Evolutionary conservation across 2,329 filamentous ascomycete species (phyloP).

Genomic region (Aspergillus awamori): DNA sequence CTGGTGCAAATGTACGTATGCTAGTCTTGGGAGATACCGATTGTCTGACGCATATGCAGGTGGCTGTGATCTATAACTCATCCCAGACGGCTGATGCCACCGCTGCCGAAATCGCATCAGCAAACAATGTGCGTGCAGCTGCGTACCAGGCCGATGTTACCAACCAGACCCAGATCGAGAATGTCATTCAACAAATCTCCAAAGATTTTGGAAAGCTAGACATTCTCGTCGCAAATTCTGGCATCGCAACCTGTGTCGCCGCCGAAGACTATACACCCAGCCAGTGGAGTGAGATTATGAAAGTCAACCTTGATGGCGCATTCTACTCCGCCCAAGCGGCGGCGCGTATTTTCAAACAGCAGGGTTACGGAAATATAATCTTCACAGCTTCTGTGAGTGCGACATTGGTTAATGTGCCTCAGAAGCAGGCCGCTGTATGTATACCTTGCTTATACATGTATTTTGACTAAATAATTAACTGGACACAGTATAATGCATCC

Average conservation of each 20-base stretch:
- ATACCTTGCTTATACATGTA: not conserved
- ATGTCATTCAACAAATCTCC: too few species aligned
- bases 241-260: conserved; percentile 32
- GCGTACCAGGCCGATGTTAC: too few species aligned
- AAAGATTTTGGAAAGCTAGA: conserved; percentile 49
- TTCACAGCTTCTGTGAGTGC: conserved; percentile 45
- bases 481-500: conserved; percentile 38
- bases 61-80: too few species aligned
- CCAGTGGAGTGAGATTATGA: conserved; percentile 45
- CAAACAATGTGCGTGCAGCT: too few species aligned
- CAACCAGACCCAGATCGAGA: too few species aligned
- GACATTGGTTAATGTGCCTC: conserved; percentile 43
- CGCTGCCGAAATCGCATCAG: too few species aligned
- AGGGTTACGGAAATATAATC: conserved; percentile 41
- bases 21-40: too few species aligned
- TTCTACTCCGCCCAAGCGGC: conserved; percentile 45
- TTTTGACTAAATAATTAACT: not conserved
- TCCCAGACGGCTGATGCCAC: too few species aligned
- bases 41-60: too few species aligned
- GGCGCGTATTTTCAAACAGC: conserved; percentile 39
- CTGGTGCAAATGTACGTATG: too few species aligned
- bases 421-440: conserved; percentile 39
- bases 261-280: conserved; percentile 43
- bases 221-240: conserved; percentile 52
- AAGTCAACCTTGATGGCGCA: conserved; percentile 45